Conservation (phyloP, 768 basidiomycete species). For the Mycena vulgaris region DNA sequence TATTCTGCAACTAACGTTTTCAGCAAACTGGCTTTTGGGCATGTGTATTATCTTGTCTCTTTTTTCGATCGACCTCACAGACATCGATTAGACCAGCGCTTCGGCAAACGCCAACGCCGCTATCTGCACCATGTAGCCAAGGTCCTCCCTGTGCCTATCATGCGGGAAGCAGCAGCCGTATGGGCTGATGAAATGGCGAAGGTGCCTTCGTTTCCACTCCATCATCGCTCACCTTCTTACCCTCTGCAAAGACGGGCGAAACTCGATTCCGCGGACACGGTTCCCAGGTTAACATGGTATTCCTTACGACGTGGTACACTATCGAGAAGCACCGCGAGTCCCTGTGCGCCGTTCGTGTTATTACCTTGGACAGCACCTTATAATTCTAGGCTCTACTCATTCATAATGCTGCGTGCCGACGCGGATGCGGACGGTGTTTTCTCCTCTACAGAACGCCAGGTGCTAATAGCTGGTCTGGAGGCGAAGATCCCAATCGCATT, state of each 20-base stretch:
- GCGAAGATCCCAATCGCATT: constrained; percentile 11
- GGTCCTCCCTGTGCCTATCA: constrained; percentile 23
- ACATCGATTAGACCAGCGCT: constrained; percentile 26
- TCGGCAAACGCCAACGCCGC: constrained; percentile 30
- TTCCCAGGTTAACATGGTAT: constrained; percentile 33
- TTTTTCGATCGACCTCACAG: background rate
- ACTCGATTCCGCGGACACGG: constrained; percentile 36
- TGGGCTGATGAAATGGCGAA: constrained; percentile 34
- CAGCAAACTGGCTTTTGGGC: constrained; percentile 38
- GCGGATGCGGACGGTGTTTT: constrained; percentile 32
- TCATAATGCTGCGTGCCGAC: constrained; percentile 35
- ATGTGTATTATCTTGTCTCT: too few relatives aligned
- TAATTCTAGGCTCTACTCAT: constrained; percentile 25
- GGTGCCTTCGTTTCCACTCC: background rate
- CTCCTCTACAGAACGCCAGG: constrained; percentile 25
- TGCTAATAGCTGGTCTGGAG: constrained; percentile 25
- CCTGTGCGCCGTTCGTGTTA: constrained; percentile 5
- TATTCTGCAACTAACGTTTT: background rate
- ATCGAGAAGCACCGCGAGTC: constrained; percentile 40
- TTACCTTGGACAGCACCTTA: background rate
- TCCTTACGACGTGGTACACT: constrained; percentile 37
- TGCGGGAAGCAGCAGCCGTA: constrained; percentile 33
- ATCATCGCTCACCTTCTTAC: background rate
- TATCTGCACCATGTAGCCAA: constrained; percentile 38
- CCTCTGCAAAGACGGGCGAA: constrained; percentile 28